Evolutionary conservation across 371 early-diverging fungal genomes (phyloP), one percentile per base, ranked within the genome.

Genomic region (Syncephalis fuscata): DNA sequence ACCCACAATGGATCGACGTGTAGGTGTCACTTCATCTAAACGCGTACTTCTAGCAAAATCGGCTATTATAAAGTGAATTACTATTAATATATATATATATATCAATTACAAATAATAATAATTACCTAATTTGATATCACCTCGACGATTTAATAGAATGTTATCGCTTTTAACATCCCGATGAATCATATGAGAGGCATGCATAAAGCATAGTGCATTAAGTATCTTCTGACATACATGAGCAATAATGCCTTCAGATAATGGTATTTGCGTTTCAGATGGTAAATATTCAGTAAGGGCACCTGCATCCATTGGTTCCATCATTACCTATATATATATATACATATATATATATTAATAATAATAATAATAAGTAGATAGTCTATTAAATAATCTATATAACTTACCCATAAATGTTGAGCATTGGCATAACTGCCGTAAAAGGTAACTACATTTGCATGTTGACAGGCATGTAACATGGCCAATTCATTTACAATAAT

Each of bases 271-370:
- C 92, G 37, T 76, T 71, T 47, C 89, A 88, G 14, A 94, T 87
- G 7, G 87, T 78, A 14, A 92, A 92, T 52, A 95, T 92, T 58
- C 90, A 0, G 92, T 94, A 48, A 94, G 61, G 44, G 83, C 76
- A 16, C 95, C 95, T 26, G 92, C 95, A 57, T 91, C 92, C 95
- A 94, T 94, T 56, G 89, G 92, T 67, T 94, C 95, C 92, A 92
- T 94, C 17, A 92, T 78, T 1, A 82, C 83, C 92, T 90, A 92
- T 14, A 92, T 67, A 55, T 89, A 88, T 16, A 82, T 85, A 25
- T 63, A 84, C 22, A 32, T 32, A 32, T 32, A 32, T 11, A 32
- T 32, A 11, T 7, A 11, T 32, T 7, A 32, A 7, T 11, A 32
- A 32, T 11, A 7, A 32, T 11, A 32, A 32, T 11, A 32, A 32